Conservation (phyloP, 331 rosid genomes). For the Acacia concinna region DNA sequence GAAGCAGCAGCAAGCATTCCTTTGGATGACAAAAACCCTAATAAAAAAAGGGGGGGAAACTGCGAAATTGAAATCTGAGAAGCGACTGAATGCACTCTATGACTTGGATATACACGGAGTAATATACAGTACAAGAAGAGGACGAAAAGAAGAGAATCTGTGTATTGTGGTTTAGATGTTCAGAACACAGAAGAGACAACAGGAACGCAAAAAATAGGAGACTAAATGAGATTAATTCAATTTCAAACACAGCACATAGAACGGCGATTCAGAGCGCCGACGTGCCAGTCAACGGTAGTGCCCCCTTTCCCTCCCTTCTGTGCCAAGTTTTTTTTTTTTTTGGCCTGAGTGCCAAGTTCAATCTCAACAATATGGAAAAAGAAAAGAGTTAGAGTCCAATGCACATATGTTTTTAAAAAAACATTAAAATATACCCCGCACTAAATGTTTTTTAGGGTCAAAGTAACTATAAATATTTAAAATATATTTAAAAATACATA, state of each 20-base stretch:
- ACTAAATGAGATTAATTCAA: not conserved
- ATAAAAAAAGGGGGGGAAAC: no score
- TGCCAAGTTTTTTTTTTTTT: no score
- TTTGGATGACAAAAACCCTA: conserved; percentile 24
- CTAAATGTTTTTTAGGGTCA: no score
- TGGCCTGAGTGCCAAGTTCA: no score
- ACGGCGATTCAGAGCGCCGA: not conserved
- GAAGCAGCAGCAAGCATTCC: conserved; percentile 52
- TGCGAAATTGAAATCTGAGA: not conserved
- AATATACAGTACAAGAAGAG: not conserved
- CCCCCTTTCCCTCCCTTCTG: not conserved
- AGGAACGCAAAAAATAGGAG: not conserved
- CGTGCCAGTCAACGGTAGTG: not conserved
- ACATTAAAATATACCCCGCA: no score
- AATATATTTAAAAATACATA: no score
- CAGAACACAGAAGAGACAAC: not conserved
- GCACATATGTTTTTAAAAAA: no score
- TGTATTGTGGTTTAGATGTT: not conserved
- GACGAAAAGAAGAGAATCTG: not conserved
- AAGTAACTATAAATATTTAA: no score
- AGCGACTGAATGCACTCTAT: not conserved
- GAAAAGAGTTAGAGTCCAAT: no score
- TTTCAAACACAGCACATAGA: not conserved
- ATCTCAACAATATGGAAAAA: no score
- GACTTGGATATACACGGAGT: not conserved